Conservation (phyloP, 2,329 filamentous ascomycete genomes). For the Claviceps capensis region DNA sequence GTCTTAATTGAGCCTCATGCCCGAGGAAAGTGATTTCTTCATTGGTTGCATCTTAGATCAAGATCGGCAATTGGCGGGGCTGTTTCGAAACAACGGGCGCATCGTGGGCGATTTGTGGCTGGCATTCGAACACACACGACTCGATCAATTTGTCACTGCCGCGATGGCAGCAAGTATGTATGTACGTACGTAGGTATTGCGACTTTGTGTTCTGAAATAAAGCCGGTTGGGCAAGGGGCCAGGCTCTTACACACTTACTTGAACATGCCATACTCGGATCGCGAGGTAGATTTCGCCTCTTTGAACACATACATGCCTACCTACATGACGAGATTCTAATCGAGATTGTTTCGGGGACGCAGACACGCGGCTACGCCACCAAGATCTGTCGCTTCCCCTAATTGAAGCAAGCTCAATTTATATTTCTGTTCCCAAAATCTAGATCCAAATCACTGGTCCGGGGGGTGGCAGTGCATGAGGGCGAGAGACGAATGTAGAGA, state of each 20-base stretch:
- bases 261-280: background rate
- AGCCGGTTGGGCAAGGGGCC: too few relatives aligned
- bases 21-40: background rate
- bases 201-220: background rate
- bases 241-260: background rate
- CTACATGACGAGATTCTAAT: background rate
- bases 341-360: conserved; percentile 2
- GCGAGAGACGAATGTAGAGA: background rate
- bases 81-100: background rate
- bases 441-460: background rate
- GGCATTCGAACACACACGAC: background rate
- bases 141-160: background rate
- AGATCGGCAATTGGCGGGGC: background rate
- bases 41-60: background rate
- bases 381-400: background rate
- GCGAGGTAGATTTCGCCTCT: background rate
- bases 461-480: background rate
- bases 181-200: background rate
- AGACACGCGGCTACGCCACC: background rate
- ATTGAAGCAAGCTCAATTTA: background rate
- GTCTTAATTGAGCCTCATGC: background rate
- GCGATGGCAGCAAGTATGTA: background rate
- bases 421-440: background rate
- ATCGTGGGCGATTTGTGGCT: background rate
- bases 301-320: background rate